Evolutionary conservation across 2,329 filamentous ascomycete genomes (phyloP).

Genomic region (Cladosporium sp.): DNA sequence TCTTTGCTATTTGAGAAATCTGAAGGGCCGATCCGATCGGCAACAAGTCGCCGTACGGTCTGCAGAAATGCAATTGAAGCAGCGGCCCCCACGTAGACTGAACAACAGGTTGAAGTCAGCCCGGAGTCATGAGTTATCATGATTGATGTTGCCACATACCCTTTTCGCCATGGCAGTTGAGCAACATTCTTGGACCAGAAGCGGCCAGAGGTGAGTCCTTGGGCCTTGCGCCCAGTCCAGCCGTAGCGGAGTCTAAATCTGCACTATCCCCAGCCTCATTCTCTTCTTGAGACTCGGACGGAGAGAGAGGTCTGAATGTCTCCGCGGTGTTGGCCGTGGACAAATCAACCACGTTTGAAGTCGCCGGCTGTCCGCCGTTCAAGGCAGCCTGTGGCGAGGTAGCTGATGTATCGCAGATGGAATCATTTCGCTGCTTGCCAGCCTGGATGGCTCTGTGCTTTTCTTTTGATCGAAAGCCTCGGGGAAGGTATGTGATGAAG

Average conservation of each 20-base stretch:
- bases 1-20: conserved; percentile 50
- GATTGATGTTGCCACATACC: conserved; percentile 32
- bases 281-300: conserved; percentile 2
- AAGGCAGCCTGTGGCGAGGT: not conserved
- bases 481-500: conserved; percentile 5
- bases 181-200: conserved; percentile 40
- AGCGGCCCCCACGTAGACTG: conserved; percentile 49
- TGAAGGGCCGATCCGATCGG: conserved; percentile 51
- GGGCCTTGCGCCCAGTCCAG: not conserved
- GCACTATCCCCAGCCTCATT: no score
- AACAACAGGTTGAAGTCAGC: no score
- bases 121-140: not conserved
- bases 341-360: not conserved
- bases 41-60: conserved; percentile 45
- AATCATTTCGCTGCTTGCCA: not conserved
- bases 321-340: not conserved
- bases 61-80: conserved; percentile 55
- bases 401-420: not conserved
- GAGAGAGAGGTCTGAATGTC: not conserved
- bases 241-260: no score
- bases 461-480: conserved; percentile 1
- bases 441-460: not conserved
- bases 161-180: conserved; percentile 51
- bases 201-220: not conserved
- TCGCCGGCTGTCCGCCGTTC: not conserved